These are phyloP conservation scores for Phytophthora boehmeriae DNA, from an alignment of 352 stramenopile genomes.

Conservation along the genomic window DNA sequence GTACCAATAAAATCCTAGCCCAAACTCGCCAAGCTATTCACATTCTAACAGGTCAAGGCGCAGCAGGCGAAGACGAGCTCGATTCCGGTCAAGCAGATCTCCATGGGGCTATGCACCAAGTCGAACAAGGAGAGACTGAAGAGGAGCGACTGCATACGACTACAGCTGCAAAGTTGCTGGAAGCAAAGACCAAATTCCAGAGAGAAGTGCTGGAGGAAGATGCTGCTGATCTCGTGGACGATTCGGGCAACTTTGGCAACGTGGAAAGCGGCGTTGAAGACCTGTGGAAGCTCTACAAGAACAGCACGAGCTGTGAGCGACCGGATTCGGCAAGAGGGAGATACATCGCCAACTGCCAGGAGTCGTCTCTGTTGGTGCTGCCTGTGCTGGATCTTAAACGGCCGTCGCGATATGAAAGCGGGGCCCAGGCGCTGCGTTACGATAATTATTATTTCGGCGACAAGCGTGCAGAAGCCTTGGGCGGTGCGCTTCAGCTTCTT, in stretches of 20 bases:
- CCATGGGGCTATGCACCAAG: not conserved
- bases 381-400: slow-evolving; percentile 67
- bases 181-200: slow-evolving; percentile 39
- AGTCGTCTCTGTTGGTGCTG: slow-evolving; percentile 62
- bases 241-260: not conserved
- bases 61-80: slow-evolving; percentile 5
- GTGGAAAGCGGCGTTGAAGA: slow-evolving; percentile 22
- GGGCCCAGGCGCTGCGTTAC: slow-evolving; percentile 50
- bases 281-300: slow-evolving; percentile 73
- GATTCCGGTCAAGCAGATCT: not conserved
- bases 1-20: slow-evolving; percentile 60
- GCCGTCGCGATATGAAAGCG: slow-evolving; percentile 46
- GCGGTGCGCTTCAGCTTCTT: slow-evolving; percentile 60
- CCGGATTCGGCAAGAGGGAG: slow-evolving; percentile 58
- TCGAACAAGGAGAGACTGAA: slow-evolving; percentile 7
- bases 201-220: slow-evolving; percentile 58
- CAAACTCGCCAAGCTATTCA: slow-evolving; percentile 65
- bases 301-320: slow-evolving; percentile 38
- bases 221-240: not conserved
- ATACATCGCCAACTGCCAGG: slow-evolving; percentile 67
- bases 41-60: slow-evolving; percentile 21
- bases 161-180: slow-evolving; percentile 21
- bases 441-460: slow-evolving; percentile 84
- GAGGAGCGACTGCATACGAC: slow-evolving; percentile 8
- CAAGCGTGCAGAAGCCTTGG: slow-evolving; percentile 64